Base-by-base conservation (phyloP, 805 yeast species). In the Teunomyces stri region DNA sequence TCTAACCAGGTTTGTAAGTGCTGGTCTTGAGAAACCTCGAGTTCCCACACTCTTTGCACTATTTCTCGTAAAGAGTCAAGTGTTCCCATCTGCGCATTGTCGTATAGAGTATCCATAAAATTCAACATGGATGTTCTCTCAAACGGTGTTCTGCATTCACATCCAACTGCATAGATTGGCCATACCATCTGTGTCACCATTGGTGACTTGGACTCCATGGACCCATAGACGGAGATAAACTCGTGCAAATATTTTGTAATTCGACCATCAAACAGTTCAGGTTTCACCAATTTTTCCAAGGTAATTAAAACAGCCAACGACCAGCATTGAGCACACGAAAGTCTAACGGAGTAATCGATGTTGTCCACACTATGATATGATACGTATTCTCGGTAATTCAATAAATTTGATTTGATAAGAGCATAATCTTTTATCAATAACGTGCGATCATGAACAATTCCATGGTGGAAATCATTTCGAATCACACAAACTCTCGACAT, bases 111-210 rank as follows among this genome's bases (percentile, higher is more conserved):
- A 43, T 71, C 70, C 66, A 77, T 69, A 52, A 62, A 73, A 16
- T 48, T 45, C 40, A 55, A 56, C 30, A 76, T 50, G 7, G 49
- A 49, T 1, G 47, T 38, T 43, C 72, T 55, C 41, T 75, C 76
- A 11, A 53, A 60, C 0, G 45, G 55, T 0, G 69, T 62, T 10
- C 56, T 54, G 45, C 80, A 72, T 48, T 72, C 73, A 43, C 81
- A 66, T 4, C 75, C 79, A 34, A 80, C 64, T 12, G 76, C 76
- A 55, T 75, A 78, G 2, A 80, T 66, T 0, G 85, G 85, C 84
- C 84, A 80, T 4, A 80, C 83, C 84, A 80, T 80, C 54, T 80
- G 85, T 4, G 83, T 79, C 4, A 77, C 75, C 15, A 73, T 60
- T 1, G 84, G 81, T 1, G 79, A 70, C 4, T 58, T 56, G 1